Base-by-base conservation (phyloP, 129 eudicot species). In the Tagetes patula region DNA sequence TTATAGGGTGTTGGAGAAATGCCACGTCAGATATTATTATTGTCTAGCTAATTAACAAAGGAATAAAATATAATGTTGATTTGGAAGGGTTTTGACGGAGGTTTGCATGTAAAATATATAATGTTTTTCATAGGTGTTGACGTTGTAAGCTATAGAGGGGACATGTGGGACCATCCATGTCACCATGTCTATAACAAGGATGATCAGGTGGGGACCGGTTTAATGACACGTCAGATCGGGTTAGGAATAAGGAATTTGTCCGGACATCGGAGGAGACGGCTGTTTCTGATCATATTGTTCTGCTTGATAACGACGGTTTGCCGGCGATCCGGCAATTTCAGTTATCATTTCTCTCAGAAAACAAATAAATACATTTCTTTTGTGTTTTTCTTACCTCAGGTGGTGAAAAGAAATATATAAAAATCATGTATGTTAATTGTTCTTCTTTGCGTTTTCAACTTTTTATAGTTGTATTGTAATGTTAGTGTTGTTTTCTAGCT, bases 151-250 rank as follows among this genome's bases (percentile, higher is more conserved):
- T 3, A 5, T 7, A 2, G 49, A 59, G 79, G 86, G 30, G 85
- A 79, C 95, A 85, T 31, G 82, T 77, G 79, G 86, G 85, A 66
- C 82, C 90, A 69, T 6, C 42, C 65, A 81, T 77, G 85, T 82
- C 85, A 82, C 9, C 74, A 2, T 58, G 80, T 77, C 68, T 50
- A 13, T 0, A 3, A 1, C 3, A 0, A 40, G 75, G 64, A 10
- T 59, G 66, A 77, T 76, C 83, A 85, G 39, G 75, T 75, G 86
- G 86, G 81, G 73, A 70, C 84, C 69, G n/a, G 0, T 1, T 6
- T 3, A 4, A 1, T 42, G 84, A 84, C 90, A 85, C 79, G 78
- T 85, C 77, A 47, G 84, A 81, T 66, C 54, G 14, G 77, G 81
- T 33, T 76, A 41, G 70, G 76, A 52, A 56, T 59, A 43, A 63